These are phyloP conservation scores for Crithidia expoeki DNA, from an alignment of 208 protist species.

Conservation along the genomic window DNA sequence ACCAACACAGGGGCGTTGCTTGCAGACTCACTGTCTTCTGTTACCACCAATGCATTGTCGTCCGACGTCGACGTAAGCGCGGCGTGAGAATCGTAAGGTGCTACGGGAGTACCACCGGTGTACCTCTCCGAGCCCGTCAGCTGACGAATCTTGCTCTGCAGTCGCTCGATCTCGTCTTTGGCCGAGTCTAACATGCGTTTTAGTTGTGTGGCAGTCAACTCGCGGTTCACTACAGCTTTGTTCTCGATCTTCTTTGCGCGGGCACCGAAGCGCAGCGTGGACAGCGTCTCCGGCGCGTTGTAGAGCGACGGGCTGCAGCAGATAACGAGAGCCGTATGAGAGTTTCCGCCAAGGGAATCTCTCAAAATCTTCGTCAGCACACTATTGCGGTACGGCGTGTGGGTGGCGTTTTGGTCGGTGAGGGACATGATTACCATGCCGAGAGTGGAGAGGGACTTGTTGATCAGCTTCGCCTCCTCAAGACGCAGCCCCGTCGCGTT, in stretches of 20 bases:
- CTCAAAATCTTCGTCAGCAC: conserved; percentile 89
- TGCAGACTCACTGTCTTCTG: background rate
- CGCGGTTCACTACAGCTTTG: conserved; percentile 75
- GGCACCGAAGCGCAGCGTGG: conserved; percentile 86
- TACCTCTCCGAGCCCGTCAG: background rate
- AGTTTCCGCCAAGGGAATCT: conserved; percentile 91
- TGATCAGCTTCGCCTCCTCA: conserved; percentile 94
- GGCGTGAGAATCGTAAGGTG: background rate
- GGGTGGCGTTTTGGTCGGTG: conserved; percentile 53
- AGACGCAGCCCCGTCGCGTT: conserved; percentile 79
- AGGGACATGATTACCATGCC: conserved; percentile 87
- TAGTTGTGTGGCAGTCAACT: conserved; percentile 79
- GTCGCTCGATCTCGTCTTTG: conserved; percentile 64
- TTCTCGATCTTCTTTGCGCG: conserved; percentile 89
- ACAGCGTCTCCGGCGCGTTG: conserved; percentile 89
- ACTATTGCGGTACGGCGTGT: conserved; percentile 90
- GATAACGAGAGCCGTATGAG: conserved; percentile 88
- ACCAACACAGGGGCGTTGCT: conserved; percentile 6
- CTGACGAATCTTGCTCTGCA: conserved; percentile 36
- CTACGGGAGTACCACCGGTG: background rate
- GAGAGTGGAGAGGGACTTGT: conserved; percentile 88
- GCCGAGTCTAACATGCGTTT: conserved; percentile 73
- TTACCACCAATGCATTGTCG: background rate
- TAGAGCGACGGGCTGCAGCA: conserved; percentile 82
- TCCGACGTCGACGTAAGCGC: background rate